Evolutionary conservation across 2,329 filamentous ascomycete species (phyloP).

Genomic region (Neospermospora avenae): DNA sequence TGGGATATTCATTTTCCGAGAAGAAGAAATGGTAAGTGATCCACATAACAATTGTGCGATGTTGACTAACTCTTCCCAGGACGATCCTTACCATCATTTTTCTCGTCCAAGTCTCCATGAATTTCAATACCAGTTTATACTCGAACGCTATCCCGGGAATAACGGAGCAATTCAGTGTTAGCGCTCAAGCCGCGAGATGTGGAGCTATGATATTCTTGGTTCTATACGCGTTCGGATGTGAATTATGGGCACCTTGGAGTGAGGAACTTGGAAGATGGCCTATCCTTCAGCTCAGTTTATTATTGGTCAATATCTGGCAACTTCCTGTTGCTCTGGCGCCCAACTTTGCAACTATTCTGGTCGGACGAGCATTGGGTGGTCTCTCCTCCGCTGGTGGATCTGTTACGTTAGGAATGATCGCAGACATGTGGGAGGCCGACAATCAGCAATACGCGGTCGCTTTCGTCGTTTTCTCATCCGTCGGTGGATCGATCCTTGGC

Average conservation of each 20-base stretch:
- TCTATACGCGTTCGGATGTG: constrained; percentile 80
- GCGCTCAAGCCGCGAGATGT: constrained; percentile 63
- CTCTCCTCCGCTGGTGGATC: constrained; percentile 70
- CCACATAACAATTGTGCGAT: neutral
- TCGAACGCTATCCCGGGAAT: constrained; percentile 67
- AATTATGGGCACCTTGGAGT: constrained; percentile 84
- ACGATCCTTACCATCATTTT: constrained; percentile 70
- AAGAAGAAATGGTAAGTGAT: constrained; percentile 59
- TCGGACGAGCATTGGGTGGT: constrained; percentile 67
- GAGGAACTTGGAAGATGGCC: constrained; percentile 79
- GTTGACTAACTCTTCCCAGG: constrained; percentile 10
- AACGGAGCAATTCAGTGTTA: constrained; percentile 63
- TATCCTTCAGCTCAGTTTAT: constrained; percentile 68
- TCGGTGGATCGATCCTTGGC: constrained; percentile 72
- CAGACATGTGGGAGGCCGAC: constrained; percentile 69
- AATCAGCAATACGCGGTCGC: constrained; percentile 73
- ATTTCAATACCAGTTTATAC: constrained; percentile 74
- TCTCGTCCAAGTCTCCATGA: constrained; percentile 72
- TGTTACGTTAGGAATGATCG: constrained; percentile 72
- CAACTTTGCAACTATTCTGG: constrained; percentile 68
- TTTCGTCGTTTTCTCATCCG: constrained; percentile 75
- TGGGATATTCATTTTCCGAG: constrained; percentile 58
- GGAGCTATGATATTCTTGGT: constrained; percentile 79
- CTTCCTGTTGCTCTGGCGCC: constrained; percentile 68
- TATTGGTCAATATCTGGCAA: constrained; percentile 76